Evolutionary conservation across 179 eudicot species (phyloP).

Genomic region (Drosera spatulata): DNA sequence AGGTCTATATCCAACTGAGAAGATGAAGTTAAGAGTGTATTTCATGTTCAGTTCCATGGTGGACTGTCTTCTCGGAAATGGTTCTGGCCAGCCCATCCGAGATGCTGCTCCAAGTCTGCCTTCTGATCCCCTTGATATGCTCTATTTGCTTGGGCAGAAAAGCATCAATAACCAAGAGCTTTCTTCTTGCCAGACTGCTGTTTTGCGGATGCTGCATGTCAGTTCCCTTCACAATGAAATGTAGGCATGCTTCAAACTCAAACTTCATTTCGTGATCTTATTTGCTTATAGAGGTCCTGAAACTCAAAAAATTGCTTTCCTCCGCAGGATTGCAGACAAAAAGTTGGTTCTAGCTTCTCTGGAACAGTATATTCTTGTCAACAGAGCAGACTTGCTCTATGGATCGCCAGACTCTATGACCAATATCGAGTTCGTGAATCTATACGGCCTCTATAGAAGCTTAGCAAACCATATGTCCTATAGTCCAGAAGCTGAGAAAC

Average conservation of each 20-base stretch:
- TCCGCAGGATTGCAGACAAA: slow-evolving; percentile 69
- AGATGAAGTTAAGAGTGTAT: slow-evolving; percentile 64
- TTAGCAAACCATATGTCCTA: slow-evolving; percentile 60
- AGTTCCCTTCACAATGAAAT: slow-evolving; percentile 77
- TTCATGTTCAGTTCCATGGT: slow-evolving; percentile 57
- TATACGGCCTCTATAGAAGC: slow-evolving; percentile 70
- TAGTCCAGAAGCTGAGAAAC: slow-evolving; percentile 80
- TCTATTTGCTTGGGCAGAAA: slow-evolving; percentile 81
- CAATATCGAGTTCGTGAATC: slow-evolving; percentile 39
- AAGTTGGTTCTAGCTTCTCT: slow-evolving; percentile 76
- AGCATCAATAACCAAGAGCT: slow-evolving; percentile 39
- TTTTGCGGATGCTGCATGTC: slow-evolving; percentile 53
- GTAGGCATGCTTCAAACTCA: slow-evolving; percentile 18
- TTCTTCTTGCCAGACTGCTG: slow-evolving; percentile 64
- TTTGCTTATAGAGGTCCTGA: slow-evolving; percentile 1
- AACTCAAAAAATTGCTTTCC: slow-evolving; percentile 6
- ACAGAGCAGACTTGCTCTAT: slow-evolving; percentile 33
- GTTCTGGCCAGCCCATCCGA: slow-evolving; percentile 55
- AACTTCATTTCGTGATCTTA: slow-evolving; percentile 7
- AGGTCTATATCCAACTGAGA: slow-evolving; percentile 74
- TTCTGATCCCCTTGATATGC: slow-evolving; percentile 73
- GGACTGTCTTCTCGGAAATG: slow-evolving; percentile 54
- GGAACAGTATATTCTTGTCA: slow-evolving; percentile 84
- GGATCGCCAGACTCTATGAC: slow-evolving; percentile 26
- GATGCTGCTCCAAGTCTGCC: slow-evolving; percentile 68